Percentiles rank a stretch among this genome's conserved stretches.
Conservation (phyloP, 1,284 basidiomycete species). For the Leccinum olivaceoglutinosum region DNA sequence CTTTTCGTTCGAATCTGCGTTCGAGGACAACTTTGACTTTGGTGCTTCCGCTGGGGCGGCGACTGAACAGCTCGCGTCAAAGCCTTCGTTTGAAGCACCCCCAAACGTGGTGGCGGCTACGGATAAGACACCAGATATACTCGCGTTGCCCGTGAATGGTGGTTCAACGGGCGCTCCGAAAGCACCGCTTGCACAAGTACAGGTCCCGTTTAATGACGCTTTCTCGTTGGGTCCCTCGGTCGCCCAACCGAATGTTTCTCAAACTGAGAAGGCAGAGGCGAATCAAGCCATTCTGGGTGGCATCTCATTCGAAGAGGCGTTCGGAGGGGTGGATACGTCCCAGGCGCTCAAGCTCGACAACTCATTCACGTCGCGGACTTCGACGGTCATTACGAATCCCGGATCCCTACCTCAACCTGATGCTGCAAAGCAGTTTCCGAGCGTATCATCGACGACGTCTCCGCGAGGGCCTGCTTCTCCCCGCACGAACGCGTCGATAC, state of each 20-base stretch:
- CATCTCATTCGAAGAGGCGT: constrained; percentile 57
- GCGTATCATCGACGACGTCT: constrained; percentile 33
- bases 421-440: constrained; percentile 20
- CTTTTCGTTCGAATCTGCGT: constrained; percentile 65
- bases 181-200: constrained; percentile 16
- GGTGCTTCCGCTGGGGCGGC: constrained; percentile 40
- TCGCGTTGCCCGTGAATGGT: constrained; percentile 13
- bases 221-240: constrained; percentile 33
- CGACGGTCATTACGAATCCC: constrained; percentile 22
- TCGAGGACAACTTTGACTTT: constrained; percentile 88
- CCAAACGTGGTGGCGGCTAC: constrained; percentile 13
- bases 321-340: constrained; percentile 44
- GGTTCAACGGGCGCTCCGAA: constrained; percentile 3
- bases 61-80: constrained; percentile 25
- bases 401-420: constrained; percentile 26
- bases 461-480: constrained; percentile 31
- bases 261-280: constrained; percentile 16
- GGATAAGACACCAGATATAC: constrained; percentile 19
- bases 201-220: constrained; percentile 47
- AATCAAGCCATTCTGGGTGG: constrained; percentile 19
- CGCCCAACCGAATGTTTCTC: constrained; percentile 10
- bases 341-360: constrained; percentile 40
- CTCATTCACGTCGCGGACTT: constrained; percentile 26
- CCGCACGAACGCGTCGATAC: constrained; percentile 27
- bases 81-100: constrained; percentile 11